A percentile compares a stretch with the other conserved stretches of the same genome.
Conservation (phyloP, 2,329 filamentous ascomycete species). For the Bipolaris bicolor region DNA sequence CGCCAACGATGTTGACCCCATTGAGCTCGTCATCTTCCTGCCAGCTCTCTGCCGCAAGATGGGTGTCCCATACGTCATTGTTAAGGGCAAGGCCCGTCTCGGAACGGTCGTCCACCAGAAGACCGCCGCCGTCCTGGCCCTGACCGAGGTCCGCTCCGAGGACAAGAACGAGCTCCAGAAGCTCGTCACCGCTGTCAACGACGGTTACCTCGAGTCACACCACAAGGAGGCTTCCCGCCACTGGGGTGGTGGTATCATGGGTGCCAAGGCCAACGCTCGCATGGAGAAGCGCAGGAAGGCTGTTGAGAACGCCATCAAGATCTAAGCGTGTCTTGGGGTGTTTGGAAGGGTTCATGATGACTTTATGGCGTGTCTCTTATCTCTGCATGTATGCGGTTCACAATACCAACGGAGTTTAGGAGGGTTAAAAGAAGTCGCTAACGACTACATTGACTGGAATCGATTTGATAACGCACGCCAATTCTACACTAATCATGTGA, state of each 20-base stretch:
- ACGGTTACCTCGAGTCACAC: slow-evolving; percentile 89
- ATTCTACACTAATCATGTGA: slow-evolving; percentile 28
- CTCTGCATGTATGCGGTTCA: slow-evolving; percentile 50
- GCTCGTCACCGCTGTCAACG: slow-evolving; percentile 95
- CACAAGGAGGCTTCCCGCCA: slow-evolving; percentile 88
- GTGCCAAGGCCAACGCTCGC: slow-evolving; percentile 83
- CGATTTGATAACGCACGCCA: slow-evolving; percentile 44
- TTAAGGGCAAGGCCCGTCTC: slow-evolving; percentile 99
- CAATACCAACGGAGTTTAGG: slow-evolving; percentile 50
- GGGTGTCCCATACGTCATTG: slow-evolving; percentile 95
- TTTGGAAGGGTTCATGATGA: slow-evolving; percentile 38
- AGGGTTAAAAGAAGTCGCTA: slow-evolving; percentile 46
- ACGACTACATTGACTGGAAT: slow-evolving; percentile 46
- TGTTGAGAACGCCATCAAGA: slow-evolving; percentile 93
- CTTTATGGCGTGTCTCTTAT: slow-evolving; percentile 49
- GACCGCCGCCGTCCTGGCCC: slow-evolving; percentile 93
- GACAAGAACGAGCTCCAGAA: slow-evolving; percentile 99
- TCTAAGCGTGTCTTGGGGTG: slow-evolving; percentile 65
- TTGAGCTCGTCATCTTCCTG: slow-evolving; percentile 99
- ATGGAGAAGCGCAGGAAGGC: slow-evolving; percentile 93
- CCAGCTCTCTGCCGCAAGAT: slow-evolving; percentile 99
- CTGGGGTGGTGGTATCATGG: slow-evolving; percentile 99
- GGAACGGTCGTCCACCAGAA: slow-evolving; percentile 99
- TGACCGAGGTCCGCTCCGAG: slow-evolving; percentile 96
- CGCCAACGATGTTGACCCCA: slow-evolving; percentile 99